Base-by-base conservation (phyloP, 2,329 filamentous ascomycete species). In the Hypoxylon sp. region DNA sequence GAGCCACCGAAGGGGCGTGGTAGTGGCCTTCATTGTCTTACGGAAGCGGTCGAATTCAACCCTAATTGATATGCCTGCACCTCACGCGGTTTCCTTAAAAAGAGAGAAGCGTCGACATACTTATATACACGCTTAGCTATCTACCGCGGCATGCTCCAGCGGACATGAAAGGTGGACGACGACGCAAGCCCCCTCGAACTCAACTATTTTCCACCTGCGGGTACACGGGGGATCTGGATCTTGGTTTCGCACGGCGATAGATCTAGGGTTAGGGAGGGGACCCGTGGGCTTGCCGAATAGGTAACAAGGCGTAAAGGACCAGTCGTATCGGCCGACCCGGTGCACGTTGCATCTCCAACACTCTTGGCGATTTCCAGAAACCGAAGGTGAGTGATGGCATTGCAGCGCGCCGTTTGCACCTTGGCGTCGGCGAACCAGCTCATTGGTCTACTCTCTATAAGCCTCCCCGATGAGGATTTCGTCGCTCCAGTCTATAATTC, bases 321-420 rank as follows among this genome's bases (percentile, higher is more conserved):
- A 65, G 62, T 62, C 43, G 56, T 49, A 56, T 62, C 52, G 26
- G 28, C 32, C 22, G 62, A 56, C 51, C 58, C 24, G 32, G 49
- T 30, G 55, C 56, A 65, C 62, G 58, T 65, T 65, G 58, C 53
- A 60, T 15, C 19, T 37, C 30, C 37, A 53, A 28, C 11, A 22
- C 34, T 49, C 65, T 65, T 62, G 62, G 62, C 62, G 58, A 17
- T 50, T 65, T 64, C 61, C 58, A 22, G 61, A 62, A 67, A 64
- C 24, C 62, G 64, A 56, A 62, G 62, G 64, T 64, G 51, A 20
- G 60, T 51, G 49, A 58, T 51, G 48, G 48, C 20, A 43, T 56
- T 22, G 55, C 46, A 48, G 53, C 34, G 41, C 28, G 57, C 55
- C 49, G 34, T 48, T 49, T 55, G 50, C 34, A 32, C 43, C 59